A percentile compares a stretch with the other conserved stretches of the same genome.
Conservation (phyloP, 805 yeast genomes). For the Lachancea sp. region DNA sequence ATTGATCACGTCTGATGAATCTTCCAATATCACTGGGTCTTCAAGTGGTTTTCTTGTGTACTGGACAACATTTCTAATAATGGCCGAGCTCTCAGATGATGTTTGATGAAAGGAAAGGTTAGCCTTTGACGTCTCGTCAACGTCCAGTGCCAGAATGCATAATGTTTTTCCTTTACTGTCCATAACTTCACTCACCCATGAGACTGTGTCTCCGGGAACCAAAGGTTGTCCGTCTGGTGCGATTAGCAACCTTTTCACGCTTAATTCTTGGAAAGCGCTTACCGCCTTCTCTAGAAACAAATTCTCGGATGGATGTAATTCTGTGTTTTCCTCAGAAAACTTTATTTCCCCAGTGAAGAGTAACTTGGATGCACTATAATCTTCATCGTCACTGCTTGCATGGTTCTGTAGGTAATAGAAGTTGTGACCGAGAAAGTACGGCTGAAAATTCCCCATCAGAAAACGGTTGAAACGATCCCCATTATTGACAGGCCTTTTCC, state of each 20-base stretch:
- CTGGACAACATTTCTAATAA: constrained; percentile 7
- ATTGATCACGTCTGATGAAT: not conserved
- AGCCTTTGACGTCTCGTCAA: not conserved
- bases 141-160: not conserved
- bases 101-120: constrained; percentile 9
- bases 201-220: constrained; percentile 27
- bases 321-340: constrained; percentile 1
- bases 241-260: constrained; percentile 14
- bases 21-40: not conserved
- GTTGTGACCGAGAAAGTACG: constrained; percentile 25
- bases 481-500: not conserved
- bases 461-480: not conserved
- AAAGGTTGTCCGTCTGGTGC: constrained; percentile 17
- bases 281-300: constrained; percentile 15
- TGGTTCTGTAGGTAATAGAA: constrained; percentile 18
- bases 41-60: not conserved
- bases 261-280: constrained; percentile 20
- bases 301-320: constrained; percentile 1
- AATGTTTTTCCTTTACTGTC: constrained; percentile 22
- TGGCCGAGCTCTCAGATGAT: constrained; percentile 11
- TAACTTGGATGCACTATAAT: constrained; percentile 1
- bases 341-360: constrained; percentile 1
- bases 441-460: constrained; percentile 12
- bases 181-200: constrained; percentile 30
- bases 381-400: constrained; percentile 6